phyloP scores from a whole-genome alignment of 495 filamentous ascomycete genomes.

The Saxispiralis lemnorum region DNA sequence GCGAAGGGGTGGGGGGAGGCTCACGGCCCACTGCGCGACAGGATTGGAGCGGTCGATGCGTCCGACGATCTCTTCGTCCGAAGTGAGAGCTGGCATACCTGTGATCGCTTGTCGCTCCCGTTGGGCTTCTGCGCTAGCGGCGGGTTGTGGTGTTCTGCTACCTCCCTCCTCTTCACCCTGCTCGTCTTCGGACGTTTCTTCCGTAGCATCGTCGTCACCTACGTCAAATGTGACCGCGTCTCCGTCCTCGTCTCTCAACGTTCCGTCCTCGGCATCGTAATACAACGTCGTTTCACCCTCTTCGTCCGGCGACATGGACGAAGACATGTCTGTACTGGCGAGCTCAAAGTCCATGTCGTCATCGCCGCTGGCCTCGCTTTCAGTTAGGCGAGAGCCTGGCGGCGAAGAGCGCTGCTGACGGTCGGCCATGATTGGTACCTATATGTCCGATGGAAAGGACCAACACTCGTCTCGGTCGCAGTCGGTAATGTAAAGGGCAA shows the following conservation, averaged over 20 bases:
- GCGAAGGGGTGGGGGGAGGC: constrained; percentile 2
- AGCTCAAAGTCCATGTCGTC: constrained; percentile 33
- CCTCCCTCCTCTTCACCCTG: constrained; percentile 20
- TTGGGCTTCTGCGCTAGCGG: neutral
- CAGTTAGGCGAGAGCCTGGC: constrained; percentile 5
- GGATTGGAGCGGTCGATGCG: constrained; percentile 2
- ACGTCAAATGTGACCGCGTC: constrained; percentile 20
- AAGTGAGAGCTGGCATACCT: constrained; percentile 5
- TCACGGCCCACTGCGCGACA: constrained; percentile 10
- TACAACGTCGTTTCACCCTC: constrained; percentile 16
- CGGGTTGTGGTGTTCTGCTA: constrained; percentile 8
- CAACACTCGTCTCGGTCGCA: no score
- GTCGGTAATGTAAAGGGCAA: no score
- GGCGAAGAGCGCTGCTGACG: constrained; percentile 3
- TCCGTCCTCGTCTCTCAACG: constrained; percentile 21
- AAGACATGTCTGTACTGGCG: neutral
- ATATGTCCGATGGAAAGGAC: no score
- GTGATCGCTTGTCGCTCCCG: constrained; percentile 5
- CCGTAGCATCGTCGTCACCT: constrained; percentile 3
- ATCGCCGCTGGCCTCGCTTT: constrained; percentile 28
- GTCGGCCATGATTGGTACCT: neutral
- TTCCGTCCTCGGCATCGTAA: constrained; percentile 16
- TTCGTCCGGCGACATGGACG: constrained; percentile 15
- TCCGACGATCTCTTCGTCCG: neutral
- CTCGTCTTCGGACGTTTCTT: constrained; percentile 26